These are phyloP conservation scores for Protomyces lactucae-debilis DNA, from an alignment of 1,139 yeast genomes.

Conservation along the genomic window DNA sequence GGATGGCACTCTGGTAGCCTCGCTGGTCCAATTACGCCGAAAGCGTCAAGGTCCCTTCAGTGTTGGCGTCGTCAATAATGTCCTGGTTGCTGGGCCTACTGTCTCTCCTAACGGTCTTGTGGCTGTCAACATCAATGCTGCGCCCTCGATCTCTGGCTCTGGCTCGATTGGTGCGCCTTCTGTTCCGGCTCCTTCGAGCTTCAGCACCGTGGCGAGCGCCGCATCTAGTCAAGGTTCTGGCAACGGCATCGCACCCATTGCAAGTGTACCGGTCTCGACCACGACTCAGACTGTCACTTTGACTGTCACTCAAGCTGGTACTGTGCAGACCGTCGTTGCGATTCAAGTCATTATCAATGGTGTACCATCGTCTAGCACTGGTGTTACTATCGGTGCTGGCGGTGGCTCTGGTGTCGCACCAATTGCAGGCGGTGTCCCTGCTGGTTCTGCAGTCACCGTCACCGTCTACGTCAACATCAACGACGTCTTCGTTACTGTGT, in stretches of 20 bases:
- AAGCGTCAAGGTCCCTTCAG: background rate
- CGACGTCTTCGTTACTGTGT: background rate
- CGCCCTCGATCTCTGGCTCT: background rate
- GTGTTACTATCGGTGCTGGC: background rate
- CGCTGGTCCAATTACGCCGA: background rate
- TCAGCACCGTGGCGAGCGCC: background rate
- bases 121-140: background rate
- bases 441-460: background rate
- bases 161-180: background rate
- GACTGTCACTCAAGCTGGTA: background rate
- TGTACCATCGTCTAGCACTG: background rate
- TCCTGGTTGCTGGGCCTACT: background rate
- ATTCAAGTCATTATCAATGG: background rate
- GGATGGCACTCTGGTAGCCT: background rate
- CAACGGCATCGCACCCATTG: background rate
- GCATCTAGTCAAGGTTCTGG: background rate
- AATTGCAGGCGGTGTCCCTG: background rate
- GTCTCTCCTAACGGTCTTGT: background rate
- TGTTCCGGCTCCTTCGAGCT: background rate
- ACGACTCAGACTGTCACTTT: background rate
- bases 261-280: background rate
- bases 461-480: background rate
- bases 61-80: background rate
- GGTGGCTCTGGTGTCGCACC: background rate
- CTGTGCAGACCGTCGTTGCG: background rate